These are phyloP conservation scores for Bolboschoenoplectus hybrid DNA, from an alignment of 202 grass and related monocot genomes.

Conservation along the genomic window DNA sequence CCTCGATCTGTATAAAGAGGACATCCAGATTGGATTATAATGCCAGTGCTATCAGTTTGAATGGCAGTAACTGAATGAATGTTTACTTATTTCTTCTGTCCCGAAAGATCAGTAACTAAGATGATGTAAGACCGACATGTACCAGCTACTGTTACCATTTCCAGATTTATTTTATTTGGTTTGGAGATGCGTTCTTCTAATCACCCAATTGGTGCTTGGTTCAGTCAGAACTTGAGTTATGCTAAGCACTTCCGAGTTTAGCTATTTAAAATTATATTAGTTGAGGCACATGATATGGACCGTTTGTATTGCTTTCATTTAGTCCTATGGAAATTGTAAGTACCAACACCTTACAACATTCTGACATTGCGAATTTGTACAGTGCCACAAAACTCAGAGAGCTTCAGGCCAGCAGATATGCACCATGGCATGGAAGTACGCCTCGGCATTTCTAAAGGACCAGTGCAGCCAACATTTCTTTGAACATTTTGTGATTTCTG, in stretches of 20 bases:
- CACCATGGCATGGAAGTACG: conserved; percentile 93
- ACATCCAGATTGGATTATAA: background rate
- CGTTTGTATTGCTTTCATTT: background rate
- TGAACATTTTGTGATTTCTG: conserved; percentile 37
- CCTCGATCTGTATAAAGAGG: background rate
- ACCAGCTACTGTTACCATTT: background rate
- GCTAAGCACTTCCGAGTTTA: background rate
- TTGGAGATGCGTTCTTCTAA: background rate
- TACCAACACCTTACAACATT: background rate
- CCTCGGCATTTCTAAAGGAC: conserved; percentile 85
- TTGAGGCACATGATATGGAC: background rate
- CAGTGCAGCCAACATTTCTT: conserved; percentile 56
- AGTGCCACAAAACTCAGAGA: conserved; percentile 91
- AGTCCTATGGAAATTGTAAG: background rate
- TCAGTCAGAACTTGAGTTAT: background rate
- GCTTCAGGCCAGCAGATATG: conserved; percentile 62
- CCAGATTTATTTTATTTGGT: background rate
- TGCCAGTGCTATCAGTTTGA: background rate
- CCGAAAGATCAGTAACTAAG: background rate
- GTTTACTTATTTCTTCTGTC: background rate
- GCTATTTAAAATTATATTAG: background rate
- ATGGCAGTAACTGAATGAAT: background rate
- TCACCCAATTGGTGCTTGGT: background rate
- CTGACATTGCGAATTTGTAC: conserved; percentile 36
- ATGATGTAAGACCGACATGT: background rate